Percentiles rank a stretch among this genome's conserved stretches.
Evolutionary conservation across 2,329 filamentous ascomycete genomes (phyloP).

Genomic region (Colletotrichum sp.): DNA sequence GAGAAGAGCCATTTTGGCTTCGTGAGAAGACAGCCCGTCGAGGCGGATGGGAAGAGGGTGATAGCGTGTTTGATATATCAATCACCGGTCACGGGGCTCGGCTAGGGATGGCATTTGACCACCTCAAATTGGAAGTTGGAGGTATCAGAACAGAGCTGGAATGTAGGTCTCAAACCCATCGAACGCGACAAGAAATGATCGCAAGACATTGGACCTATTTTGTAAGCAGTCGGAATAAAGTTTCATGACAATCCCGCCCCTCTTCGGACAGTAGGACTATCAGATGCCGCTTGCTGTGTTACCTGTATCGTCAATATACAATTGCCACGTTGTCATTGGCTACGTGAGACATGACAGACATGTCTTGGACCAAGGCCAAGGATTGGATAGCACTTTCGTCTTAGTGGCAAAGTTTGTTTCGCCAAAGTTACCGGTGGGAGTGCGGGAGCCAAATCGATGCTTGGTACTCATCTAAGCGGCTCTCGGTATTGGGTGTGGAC

Average conservation of each 20-base stretch:
- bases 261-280: neutral
- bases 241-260: neutral
- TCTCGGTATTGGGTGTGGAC: neutral
- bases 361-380: neutral
- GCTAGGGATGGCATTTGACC: neutral
- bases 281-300: neutral
- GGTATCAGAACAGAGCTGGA: neutral
- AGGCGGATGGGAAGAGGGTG: accelerated
- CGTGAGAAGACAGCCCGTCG: neutral
- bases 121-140: neutral
- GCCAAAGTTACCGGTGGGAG: neutral
- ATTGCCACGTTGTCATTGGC: neutral
- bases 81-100: neutral
- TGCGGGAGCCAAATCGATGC: neutral
- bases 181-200: neutral
- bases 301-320: neutral
- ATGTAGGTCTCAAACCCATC: neutral
- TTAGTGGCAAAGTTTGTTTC: neutral
- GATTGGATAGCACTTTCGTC: neutral
- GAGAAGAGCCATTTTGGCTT: neutral
- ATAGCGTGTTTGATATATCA: neutral
- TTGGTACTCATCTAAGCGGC: neutral
- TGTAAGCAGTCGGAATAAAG: neutral
- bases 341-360: neutral
- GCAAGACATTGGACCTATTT: neutral